These are phyloP conservation scores for Nothophaeocryptopus gaeumannii DNA, from an alignment of 2,329 filamentous ascomycete species.

Conservation along the genomic window DNA sequence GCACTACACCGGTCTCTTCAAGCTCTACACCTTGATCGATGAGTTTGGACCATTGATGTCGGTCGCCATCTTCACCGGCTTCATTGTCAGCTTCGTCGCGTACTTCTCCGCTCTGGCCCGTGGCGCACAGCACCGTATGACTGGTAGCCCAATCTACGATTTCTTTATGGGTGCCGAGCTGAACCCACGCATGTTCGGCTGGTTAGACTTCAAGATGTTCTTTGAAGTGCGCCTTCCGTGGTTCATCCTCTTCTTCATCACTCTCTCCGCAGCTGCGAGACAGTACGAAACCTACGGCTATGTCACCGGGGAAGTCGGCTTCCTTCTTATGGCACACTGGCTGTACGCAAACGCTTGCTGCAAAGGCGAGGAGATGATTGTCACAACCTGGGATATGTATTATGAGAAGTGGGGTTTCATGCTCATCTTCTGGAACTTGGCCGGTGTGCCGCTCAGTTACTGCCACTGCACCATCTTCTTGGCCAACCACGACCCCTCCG, in stretches of 20 bases:
- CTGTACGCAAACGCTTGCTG: conserved; percentile 89
- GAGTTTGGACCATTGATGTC: conserved; percentile 92
- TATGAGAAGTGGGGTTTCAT: conserved; percentile 97
- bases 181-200: conserved; percentile 72
- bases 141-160: conserved; percentile 74
- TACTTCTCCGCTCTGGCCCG: conserved; percentile 81
- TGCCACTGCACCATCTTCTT: conserved; percentile 91
- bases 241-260: conserved; percentile 82
- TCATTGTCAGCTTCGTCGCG: conserved; percentile 74
- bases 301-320: conserved; percentile 78
- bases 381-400: conserved; percentile 93
- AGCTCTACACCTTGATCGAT: conserved; percentile 86
- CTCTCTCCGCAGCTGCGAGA: conserved; percentile 70
- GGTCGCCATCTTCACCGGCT: conserved; percentile 89
- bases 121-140: conserved; percentile 89
- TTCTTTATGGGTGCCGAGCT: conserved; percentile 90
- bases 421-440: conserved; percentile 97
- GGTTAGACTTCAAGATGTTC: conserved; percentile 92
- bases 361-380: conserved; percentile 88
- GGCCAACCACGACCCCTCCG: conserved; percentile 74
- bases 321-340: conserved; percentile 85
- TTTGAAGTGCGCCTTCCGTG: conserved; percentile 89
- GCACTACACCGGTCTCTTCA: conserved; percentile 82
- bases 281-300: conserved; percentile 85
- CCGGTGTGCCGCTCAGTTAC: conserved; percentile 85